These are phyloP conservation scores for Fusarium dimerum DNA, from an alignment of 2,329 filamentous ascomycete species.

Conservation along the genomic window DNA sequence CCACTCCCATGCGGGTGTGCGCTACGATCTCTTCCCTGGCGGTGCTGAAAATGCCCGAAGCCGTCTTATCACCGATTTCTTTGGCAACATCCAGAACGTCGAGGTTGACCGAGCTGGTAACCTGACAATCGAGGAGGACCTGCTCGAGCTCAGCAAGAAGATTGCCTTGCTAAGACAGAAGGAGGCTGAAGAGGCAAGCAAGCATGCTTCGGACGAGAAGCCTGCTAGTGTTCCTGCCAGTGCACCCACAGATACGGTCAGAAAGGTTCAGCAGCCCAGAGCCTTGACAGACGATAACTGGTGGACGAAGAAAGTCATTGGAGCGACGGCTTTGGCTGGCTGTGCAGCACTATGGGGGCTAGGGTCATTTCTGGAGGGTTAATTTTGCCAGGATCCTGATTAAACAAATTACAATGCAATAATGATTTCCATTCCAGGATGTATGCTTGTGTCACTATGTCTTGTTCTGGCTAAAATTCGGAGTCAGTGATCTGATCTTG, in stretches of 20 bases:
- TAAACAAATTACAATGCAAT: not conserved
- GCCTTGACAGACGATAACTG: slow-evolving; percentile 66
- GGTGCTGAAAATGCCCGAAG: slow-evolving; percentile 76
- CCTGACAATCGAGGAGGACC: slow-evolving; percentile 67
- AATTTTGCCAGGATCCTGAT: slow-evolving; percentile 3
- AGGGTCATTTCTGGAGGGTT: slow-evolving; percentile 52
- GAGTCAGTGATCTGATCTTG: no score
- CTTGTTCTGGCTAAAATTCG: no score
- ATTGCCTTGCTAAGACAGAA: slow-evolving; percentile 56
- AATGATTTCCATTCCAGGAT: not conserved
- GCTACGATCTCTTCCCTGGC: slow-evolving; percentile 93
- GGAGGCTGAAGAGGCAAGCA: slow-evolving; percentile 46
- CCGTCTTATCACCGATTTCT: slow-evolving; percentile 91
- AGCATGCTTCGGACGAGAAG: slow-evolving; percentile 27
- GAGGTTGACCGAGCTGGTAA: slow-evolving; percentile 73
- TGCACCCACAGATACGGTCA: slow-evolving; percentile 29
- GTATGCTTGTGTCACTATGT: no score
- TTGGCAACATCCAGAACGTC: slow-evolving; percentile 96
- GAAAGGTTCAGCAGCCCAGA: slow-evolving; percentile 46
- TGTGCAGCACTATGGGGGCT: slow-evolving; percentile 61
- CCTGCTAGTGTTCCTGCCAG: slow-evolving; percentile 30
- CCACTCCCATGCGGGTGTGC: slow-evolving; percentile 85
- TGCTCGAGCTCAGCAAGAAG: slow-evolving; percentile 72
- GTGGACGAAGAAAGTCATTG: slow-evolving; percentile 65
- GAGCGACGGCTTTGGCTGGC: slow-evolving; percentile 62